These are phyloP conservation scores for Knoxdaviesia proteae DNA, from an alignment of 2,329 filamentous ascomycete genomes.

Conservation along the genomic window DNA sequence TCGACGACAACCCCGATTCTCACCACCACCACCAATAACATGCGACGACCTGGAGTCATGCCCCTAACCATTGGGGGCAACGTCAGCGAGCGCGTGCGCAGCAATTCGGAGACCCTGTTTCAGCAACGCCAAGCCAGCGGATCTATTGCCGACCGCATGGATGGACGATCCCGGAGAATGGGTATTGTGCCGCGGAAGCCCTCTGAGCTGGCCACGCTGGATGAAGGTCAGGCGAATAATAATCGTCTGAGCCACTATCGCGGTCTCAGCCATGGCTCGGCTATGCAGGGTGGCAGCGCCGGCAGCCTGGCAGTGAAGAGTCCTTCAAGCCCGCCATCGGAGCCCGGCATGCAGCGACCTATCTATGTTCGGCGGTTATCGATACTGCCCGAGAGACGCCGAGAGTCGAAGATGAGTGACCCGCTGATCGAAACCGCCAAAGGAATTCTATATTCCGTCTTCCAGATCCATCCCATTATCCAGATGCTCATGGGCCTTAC, in stretches of 20 bases:
- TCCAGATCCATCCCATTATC: conserved; percentile 47
- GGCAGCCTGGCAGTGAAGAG: conserved; percentile 20
- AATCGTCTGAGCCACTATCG: conserved; percentile 47
- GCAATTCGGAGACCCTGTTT: conserved; percentile 41
- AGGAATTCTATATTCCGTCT: conserved; percentile 44
- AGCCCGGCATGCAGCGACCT: conserved; percentile 33
- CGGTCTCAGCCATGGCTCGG: conserved; percentile 46
- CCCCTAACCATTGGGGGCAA: conserved; percentile 44
- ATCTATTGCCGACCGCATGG: conserved; percentile 21
- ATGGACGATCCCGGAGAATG: conserved; percentile 40
- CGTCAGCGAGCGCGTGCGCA: conserved; percentile 44
- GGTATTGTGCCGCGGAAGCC: conserved; percentile 38
- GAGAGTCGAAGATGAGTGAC: conserved; percentile 39
- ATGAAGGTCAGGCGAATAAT: conserved; percentile 32
- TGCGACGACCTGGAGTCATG: conserved; percentile 44
- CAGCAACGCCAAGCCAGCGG: conserved; percentile 16
- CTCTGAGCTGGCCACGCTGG: conserved; percentile 39
- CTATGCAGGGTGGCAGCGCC: conserved; percentile 33
- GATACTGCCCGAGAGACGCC: conserved; percentile 39
- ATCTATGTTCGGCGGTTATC: conserved; percentile 44
- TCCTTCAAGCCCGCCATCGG: conserved; percentile 34
- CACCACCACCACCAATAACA: conserved; percentile 4
- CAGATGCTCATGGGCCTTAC: conserved; percentile 42
- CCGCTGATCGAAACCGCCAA: conserved; percentile 44
- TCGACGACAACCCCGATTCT: conserved; percentile 20